A percentile compares a stretch with the other conserved stretches of the same genome.
These are phyloP conservation scores for Dipteronia dyeriana DNA, from an alignment of 345 rosid genomes.

Conservation along the genomic window DNA sequence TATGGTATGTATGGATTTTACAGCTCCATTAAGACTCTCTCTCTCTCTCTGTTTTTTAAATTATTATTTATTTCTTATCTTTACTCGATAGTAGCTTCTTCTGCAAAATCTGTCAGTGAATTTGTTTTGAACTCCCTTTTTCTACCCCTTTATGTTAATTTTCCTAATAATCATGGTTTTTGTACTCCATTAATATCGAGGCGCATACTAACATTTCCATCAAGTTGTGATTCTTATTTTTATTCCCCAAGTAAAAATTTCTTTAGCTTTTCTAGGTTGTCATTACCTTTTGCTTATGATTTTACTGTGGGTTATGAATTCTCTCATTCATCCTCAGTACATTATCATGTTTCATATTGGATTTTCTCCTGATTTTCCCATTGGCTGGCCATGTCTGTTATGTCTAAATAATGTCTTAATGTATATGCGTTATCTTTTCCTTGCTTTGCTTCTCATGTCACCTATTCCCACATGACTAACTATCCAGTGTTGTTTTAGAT, in stretches of 20 bases:
- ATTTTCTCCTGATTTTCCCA: neutral
- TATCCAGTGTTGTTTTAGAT: slow-evolving; percentile 40
- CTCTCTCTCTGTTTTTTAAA: neutral
- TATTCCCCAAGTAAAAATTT: no score
- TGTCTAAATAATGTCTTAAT: neutral
- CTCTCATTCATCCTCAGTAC: no score
- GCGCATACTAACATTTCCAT: no score
- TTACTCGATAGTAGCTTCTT: neutral
- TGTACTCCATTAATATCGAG: no score
- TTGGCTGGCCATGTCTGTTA: neutral
- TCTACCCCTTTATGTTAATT: no score
- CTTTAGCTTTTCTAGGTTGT: no score
- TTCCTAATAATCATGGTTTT: no score
- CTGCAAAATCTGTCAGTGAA: neutral
- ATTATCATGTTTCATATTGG: no score
- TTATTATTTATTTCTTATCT: neutral
- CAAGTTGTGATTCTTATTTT: no score
- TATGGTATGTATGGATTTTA: slow-evolving; percentile 48
- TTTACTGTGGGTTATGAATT: no score
- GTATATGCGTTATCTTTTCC: neutral
- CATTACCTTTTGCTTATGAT: no score
- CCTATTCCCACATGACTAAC: neutral
- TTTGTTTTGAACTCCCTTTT: no score
- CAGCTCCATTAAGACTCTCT: neutral
- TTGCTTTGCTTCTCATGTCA: neutral